Evolutionary conservation across 805 yeast genomes (phyloP), one percentile per base, ranked within the genome.

Genomic region (Groenewaldozyma tartarivorans): DNA sequence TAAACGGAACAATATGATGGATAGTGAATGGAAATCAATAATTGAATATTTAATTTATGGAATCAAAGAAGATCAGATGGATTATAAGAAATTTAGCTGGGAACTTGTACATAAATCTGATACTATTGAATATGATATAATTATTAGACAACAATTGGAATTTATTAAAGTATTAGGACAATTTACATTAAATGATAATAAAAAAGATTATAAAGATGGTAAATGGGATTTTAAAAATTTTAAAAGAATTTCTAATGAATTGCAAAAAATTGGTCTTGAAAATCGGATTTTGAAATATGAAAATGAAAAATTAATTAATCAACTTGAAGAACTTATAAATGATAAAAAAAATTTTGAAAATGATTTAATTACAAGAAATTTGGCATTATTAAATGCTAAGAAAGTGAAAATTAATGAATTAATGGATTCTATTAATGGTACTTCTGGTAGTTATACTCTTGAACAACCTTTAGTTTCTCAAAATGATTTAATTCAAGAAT

Each of bases 341-440:
- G 46, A 42, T 20, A 48, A 50, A 39, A 31, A 39, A 31, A 35
- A 27, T 16, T 43, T 39, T 21, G 45, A 46, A 33, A 39, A 42
- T 32, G 45, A 46, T 19, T 32, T 51, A 32, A 33, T 48, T 20
- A 36, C 30, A 29, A 37, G 44, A 38, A 42, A 40, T 27, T 42
- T 44, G 15, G 39, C 31, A n/a, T 36, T 45, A 5, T 24, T 44
- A 30, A 43, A 54, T 38, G 40, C 45, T 15, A 51, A 45, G 36
- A 46, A 39, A 39, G 43, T 33, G 37, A 47, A 38, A 39, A 48
- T 47, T 39, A 38, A 32, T 33, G 41, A 40, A 16, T 38, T 48
- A 38, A 21, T 36, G 31, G 45, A 32, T 9, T 9, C 13, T 9
- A 7, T 13, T 24, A 13, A 24, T 24, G 29, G 7, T n/a, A n/a